Evolutionary conservation across 163 green algal species (phyloP), one percentile per base, ranked within the genome.

Genomic region (Smithsoniella earleae): DNA sequence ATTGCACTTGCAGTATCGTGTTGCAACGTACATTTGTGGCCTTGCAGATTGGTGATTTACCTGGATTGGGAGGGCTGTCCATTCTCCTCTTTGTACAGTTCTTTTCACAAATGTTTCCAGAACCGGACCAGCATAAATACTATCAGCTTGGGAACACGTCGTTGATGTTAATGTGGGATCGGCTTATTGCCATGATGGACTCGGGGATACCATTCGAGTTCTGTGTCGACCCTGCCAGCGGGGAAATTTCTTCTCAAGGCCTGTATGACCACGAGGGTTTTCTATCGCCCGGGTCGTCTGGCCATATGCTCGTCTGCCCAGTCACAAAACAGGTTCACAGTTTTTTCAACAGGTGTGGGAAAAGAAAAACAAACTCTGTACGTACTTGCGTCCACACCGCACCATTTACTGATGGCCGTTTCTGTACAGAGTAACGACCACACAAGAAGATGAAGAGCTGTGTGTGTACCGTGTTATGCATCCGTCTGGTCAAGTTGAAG

Each of bases 101-200:
- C 25, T 64, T 64, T 27, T 27, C 49, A 0, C 33, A 27, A 27
- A 64, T 64, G 49, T 64, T 64, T 1, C 8, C 6, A 1, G 49
- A 64, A 27, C 49, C 49, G 6, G 49, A 64, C 49, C 25, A 64
- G 49, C 33, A 64, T 1, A 25, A 36, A 6, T 36, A 64, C 1
- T 64, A 64, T 27, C 49, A 64, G 49, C 49, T 64, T 27, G 49
- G 49, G 25, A 64, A 64, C 1, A 64, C 49, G 49, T 64, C 49
- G 8, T 27, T 64, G 8, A 36, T 25, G 25, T 64, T 25, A 27
- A 25, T 36, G 25, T 36, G 33, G 25, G 49, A 27, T 27, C 49
- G 49, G 8, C 49, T 64, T 25, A 25, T 64, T 6, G 49, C 49
- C 25, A 25, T 64, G 6, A 64, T 64, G 49, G 49, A 64, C 25